Base-by-base conservation (phyloP, 2,329 filamentous ascomycete species). In the Claviceps monticola region DNA sequence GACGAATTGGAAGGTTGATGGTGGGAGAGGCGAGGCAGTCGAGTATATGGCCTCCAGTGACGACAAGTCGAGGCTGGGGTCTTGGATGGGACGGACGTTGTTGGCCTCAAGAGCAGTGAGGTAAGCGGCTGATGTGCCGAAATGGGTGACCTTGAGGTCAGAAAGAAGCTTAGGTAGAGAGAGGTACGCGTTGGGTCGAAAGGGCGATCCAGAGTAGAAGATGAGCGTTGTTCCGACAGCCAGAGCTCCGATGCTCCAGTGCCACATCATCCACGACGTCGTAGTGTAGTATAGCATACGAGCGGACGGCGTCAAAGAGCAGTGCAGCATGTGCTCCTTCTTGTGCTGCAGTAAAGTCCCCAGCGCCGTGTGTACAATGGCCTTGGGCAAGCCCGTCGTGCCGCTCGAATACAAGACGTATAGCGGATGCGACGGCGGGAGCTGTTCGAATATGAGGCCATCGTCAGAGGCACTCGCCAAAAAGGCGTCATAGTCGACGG, bases 201-300 rank as follows among this genome's bases (percentile, higher is more conserved):
- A 97, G 0, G 93, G 93, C 0, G 88, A 95, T 47, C 93, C 93
- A 50, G 95, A 88, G 68, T 96, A 98, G 4, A 97, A 75, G 19
- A 97, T 76, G 13, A 97, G 73, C 0, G 88, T 91, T 11, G 86
- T 79, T 50, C 91, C 91, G 34, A 81, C 83, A 9, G 90, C 86
- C 4, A 97, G 80, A 5, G 84, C 88, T 1, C 88, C 91, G 19
- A 96, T 79, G 42, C 90, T 83, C 90, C 91, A 97, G 66, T 97
- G 91, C 89, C 90, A 96, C 91, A 97, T 97, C 90, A 98, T 97
- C 93, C 90, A 96, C 0, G 88, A 94, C 11, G 85, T 89, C 3
- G 90, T 96, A 1, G 89, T 95, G 70, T 90, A 96, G 71, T 96
- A 96, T 66, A 96, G 86, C 62, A 96, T 75, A 19, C 84, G 78